Percentiles rank a stretch among this genome's conserved stretches.
phyloP scores from a whole-genome alignment of 192 early-diverging fungal species.

The Diversispora epigaea region DNA sequence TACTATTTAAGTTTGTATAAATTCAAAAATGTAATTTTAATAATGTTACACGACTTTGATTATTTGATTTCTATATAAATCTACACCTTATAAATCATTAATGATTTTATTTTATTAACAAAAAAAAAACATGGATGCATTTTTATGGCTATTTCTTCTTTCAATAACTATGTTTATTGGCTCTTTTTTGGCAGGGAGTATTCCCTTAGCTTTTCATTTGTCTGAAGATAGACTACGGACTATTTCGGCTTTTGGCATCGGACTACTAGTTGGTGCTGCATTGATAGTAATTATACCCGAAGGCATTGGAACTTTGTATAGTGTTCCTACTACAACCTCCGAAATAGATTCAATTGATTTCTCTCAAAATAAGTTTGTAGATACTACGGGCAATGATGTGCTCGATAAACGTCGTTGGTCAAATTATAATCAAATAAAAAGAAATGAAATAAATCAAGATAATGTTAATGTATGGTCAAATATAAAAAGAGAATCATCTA shows the following conservation, averaged over 20 bases:
- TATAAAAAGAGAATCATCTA: neutral
- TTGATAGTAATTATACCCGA: conserved; percentile 94
- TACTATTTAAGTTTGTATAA: no score
- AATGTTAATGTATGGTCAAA: neutral
- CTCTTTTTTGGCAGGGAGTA: conserved; percentile 81
- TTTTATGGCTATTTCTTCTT: conserved; percentile 63
- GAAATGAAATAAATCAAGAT: neutral
- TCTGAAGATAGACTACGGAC: conserved; percentile 69
- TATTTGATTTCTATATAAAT: no score
- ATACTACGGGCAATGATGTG: conserved; percentile 15
- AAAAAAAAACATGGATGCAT: conserved; percentile 44
- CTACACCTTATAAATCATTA: no score
- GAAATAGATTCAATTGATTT: neutral
- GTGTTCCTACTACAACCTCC: conserved; percentile 11
- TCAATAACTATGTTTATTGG: conserved; percentile 78
- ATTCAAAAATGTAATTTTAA: no score
- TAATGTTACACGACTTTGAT: no score
- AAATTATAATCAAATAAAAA: neutral
- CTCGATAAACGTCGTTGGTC: conserved; percentile 1
- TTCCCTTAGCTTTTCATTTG: conserved; percentile 81
- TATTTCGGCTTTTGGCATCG: conserved; percentile 82
- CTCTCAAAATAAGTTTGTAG: neutral
- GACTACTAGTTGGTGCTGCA: conserved; percentile 88
- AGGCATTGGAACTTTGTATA: conserved; percentile 86
- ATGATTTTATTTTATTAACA: no score